Evolutionary conservation across 2,329 filamentous ascomycete genomes (phyloP), one percentile per base, ranked within the genome.

Genomic region (Trichoderma atrobrunneum): DNA sequence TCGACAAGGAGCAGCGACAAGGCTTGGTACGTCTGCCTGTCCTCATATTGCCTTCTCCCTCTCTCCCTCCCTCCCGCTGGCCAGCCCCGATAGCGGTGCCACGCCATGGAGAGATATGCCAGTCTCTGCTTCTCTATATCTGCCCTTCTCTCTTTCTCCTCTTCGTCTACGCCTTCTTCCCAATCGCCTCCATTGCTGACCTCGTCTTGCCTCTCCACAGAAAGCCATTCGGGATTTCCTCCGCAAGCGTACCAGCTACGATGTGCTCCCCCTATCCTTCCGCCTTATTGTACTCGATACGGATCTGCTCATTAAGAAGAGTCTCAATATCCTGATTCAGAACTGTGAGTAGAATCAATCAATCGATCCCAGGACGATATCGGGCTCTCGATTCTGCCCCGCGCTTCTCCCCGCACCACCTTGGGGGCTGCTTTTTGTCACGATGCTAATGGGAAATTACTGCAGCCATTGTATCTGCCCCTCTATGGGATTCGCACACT

Each of bases 201-300:
- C 71, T 74, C 67, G 74, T 74, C 74, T 61, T 74, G 76, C 43
- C 71, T 66, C 14, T 30, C 3, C n/a, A 75, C 83, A 97, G 95
- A 91, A 91, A 85, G 92, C 93, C 74, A 95, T 98, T 78, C 93
- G 96, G 82, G 93, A 97, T 78, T 99, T 99, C 84, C 90, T 99
- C 80, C 97, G 95, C 83, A 92, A 97, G 77, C 92, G 96, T 79
- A 98, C 94, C 43, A 98, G 95, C 82, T 99, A 99, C 86, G 96
- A 99, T 84, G 96, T 99, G 76, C 88, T 99, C 62, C 96, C 96
- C 21, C 89, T 99, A 73, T 98, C 95, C 76, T 99, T 97, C 84
- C 93, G 96, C 75, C 90, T 99, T 70, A 97, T 99, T 79, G 90
- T 98, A 75, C 93, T 99, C 81, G 97, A 99, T 82, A 98, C 94